These are phyloP conservation scores for Cladosporium sp. DNA, from an alignment of 2,329 filamentous ascomycete genomes.

Conservation along the genomic window DNA sequence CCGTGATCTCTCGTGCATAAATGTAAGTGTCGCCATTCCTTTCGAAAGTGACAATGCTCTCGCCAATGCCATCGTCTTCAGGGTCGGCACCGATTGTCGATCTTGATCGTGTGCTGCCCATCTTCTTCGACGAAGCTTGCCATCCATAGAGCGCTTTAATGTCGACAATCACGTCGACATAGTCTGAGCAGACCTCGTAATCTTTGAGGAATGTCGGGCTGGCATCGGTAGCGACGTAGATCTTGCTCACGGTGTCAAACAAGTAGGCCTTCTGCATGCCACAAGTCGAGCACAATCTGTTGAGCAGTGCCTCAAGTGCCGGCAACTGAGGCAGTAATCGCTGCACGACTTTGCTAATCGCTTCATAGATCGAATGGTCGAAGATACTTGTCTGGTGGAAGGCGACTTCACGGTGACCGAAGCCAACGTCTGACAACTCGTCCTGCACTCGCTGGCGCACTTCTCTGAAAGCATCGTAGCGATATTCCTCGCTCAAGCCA, in stretches of 20 bases:
- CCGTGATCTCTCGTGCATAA: conserved; percentile 64
- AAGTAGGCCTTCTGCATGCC: conserved; percentile 97
- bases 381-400: conserved; percentile 98
- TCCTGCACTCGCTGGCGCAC: conserved; percentile 96
- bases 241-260: conserved; percentile 96
- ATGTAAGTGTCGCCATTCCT: conserved; percentile 55
- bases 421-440: conserved; percentile 86
- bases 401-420: conserved; percentile 88
- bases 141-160: conserved; percentile 93
- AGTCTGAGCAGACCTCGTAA: conserved; percentile 98
- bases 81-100: conserved; percentile 5
- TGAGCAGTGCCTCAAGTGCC: conserved; percentile 88
- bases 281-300: conserved; percentile 87
- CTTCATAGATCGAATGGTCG: conserved; percentile 97
- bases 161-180: conserved; percentile 97
- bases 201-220: conserved; percentile 89
- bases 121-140: conserved; percentile 41
- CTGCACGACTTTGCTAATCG: conserved; percentile 97
- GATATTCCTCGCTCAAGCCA: conserved; percentile 94
- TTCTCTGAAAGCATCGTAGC: conserved; percentile 91
- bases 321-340: conserved; percentile 92
- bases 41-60: conserved; percentile 60
- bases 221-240: conserved; percentile 95
- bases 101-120: conserved; percentile 3
- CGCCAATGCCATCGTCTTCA: conserved; percentile 35